Conservation (phyloP, 108 stramenopile genomes). For the Cyclotella choctawhatcheeana region DNA sequence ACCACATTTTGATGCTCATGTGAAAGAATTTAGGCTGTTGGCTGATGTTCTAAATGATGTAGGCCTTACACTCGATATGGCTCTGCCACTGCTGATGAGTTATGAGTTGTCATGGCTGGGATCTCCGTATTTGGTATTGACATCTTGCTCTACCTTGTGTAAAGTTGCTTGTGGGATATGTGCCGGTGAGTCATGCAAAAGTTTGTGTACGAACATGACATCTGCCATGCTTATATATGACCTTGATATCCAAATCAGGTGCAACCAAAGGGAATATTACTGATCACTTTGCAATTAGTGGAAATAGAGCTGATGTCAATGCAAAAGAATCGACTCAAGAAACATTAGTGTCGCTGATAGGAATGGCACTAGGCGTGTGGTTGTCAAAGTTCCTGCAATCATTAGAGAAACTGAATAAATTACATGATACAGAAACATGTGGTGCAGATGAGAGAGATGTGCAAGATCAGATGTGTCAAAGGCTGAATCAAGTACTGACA, state of each 20-base stretch:
- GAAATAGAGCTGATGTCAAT: slow-evolving; percentile 92
- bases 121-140: slow-evolving; percentile 58
- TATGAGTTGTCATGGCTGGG: slow-evolving; percentile 5
- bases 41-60: slow-evolving; percentile 95
- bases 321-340: slow-evolving; percentile 97
- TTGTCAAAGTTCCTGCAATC: slow-evolving; percentile 58
- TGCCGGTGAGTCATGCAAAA: slow-evolving; percentile 51
- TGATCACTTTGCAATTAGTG: slow-evolving; percentile 70
- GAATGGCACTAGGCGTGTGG: slow-evolving; percentile 81
- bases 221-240: too few relatives aligned
- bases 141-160: slow-evolving; percentile 73
- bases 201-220: neutral
- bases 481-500: slow-evolving; percentile 9
- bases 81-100: slow-evolving; percentile 62
- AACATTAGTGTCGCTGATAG: slow-evolving; percentile 91
- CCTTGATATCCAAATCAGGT: too few relatives aligned
- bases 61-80: slow-evolving; percentile 89
- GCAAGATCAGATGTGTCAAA: too few relatives aligned
- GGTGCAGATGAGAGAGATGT: neutral
- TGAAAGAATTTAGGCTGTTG: slow-evolving; percentile 94
- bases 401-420: slow-evolving; percentile 38
- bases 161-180: slow-evolving; percentile 92
- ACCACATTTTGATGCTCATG: slow-evolving; percentile 84
- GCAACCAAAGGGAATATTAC: slow-evolving; percentile 75
- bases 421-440: slow-evolving; percentile 3